A percentile compares a stretch with the other conserved stretches of the same genome.
Conservation (phyloP, 1,139 yeast genomes). For the Scheffersomyces parashehatae region DNA sequence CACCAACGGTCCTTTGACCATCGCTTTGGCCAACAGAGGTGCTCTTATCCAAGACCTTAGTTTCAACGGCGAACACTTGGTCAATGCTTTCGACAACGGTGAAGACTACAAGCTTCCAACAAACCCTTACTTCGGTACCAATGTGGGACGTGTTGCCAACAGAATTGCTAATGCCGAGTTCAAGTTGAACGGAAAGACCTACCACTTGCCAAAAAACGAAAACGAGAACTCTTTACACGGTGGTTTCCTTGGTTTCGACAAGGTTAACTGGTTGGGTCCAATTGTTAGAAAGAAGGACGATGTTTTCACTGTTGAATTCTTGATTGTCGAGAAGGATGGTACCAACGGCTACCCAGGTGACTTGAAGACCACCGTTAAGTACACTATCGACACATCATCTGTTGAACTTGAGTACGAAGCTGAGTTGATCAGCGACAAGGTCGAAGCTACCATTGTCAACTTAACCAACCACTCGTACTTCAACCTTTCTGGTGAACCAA, state of each 20-base stretch:
- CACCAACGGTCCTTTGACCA: constrained; percentile 36
- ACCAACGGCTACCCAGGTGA: constrained; percentile 59
- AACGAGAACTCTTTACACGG: constrained; percentile 49
- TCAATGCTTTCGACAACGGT: constrained; percentile 35
- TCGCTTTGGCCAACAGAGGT: constrained; percentile 52
- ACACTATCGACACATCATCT: constrained; percentile 31
- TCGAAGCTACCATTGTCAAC: constrained; percentile 52
- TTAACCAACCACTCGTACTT: constrained; percentile 69
- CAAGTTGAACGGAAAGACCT: constrained; percentile 39
- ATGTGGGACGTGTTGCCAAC: constrained; percentile 67
- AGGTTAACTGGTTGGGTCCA: constrained; percentile 52
- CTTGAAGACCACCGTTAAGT: constrained; percentile 44
- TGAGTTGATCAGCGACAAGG: constrained; percentile 34
- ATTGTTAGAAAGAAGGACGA: constrained; percentile 34
- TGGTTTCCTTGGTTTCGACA: constrained; percentile 55
- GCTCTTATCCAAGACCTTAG: constrained; percentile 48
- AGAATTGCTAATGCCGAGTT: constrained; percentile 52
- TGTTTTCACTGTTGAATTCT: constrained; percentile 38
- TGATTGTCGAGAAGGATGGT: constrained; percentile 45
- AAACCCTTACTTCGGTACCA: constrained; percentile 60
- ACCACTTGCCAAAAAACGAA: constrained; percentile 45
- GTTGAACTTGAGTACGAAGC: constrained; percentile 52
- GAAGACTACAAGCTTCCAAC: constrained; percentile 34
- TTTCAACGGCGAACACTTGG: constrained; percentile 35
- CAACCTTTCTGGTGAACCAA: constrained; percentile 31